Evolutionary conservation across 768 basidiomycete species (phyloP).

Genomic region (Pholiota microspora): DNA sequence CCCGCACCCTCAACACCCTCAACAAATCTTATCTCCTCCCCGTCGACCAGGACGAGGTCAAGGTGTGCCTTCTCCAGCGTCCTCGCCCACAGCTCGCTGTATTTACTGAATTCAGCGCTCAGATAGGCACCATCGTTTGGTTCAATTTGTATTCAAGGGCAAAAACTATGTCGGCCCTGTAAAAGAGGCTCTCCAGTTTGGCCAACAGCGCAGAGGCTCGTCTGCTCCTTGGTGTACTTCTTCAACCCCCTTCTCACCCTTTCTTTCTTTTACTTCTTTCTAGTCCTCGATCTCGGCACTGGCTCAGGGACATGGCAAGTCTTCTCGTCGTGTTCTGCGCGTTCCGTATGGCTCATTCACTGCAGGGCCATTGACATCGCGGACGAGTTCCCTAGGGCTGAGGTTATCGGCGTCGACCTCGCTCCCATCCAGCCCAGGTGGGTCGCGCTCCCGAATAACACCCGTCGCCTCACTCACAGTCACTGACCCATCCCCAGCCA

Average conservation of each 20-base stretch:
- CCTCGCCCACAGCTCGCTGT: not conserved
- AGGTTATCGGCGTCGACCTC: conserved; percentile 69
- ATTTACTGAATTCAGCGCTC: conserved; percentile 45
- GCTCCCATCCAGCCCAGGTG: conserved; percentile 74
- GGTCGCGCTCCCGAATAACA: conserved; percentile 24
- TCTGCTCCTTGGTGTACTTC: conserved; percentile 4
- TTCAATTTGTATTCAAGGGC: conserved; percentile 65
- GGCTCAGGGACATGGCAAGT: conserved; percentile 61
- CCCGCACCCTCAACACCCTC: conserved; percentile 53
- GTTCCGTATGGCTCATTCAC: conserved; percentile 3
- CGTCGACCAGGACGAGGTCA: conserved; percentile 64
- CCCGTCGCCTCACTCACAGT: conserved; percentile 15
- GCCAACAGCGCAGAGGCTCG: conserved; percentile 42
- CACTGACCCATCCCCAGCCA: conserved; percentile 35
- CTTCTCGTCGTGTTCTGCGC: conserved; percentile 3
- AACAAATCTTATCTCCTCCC: conserved; percentile 62
- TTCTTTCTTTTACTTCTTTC: conserved; percentile 23
- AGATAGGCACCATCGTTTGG: conserved; percentile 59
- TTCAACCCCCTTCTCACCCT: conserved; percentile 13
- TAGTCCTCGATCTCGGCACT: conserved; percentile 69
- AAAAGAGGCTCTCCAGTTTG: conserved; percentile 51
- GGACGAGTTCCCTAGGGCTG: conserved; percentile 65
- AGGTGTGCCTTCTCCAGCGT: conserved; percentile 32
- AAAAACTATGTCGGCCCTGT: conserved; percentile 69
- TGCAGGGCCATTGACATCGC: conserved; percentile 71